Conservation (phyloP, 2,329 filamentous ascomycete genomes). For the Sporothrix brasiliensis region DNA sequence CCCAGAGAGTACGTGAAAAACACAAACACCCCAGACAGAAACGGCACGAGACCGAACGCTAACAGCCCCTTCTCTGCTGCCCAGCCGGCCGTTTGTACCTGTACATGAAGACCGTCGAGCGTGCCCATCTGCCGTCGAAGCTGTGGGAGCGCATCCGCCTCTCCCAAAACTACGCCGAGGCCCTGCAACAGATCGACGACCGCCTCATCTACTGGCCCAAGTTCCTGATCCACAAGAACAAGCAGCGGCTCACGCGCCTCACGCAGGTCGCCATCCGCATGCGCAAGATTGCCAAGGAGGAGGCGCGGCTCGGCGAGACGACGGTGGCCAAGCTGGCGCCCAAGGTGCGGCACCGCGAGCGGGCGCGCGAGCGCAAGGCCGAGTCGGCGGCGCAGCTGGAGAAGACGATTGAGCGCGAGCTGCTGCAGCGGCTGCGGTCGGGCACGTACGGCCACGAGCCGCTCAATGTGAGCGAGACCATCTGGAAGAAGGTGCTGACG, state of each 20-base stretch:
- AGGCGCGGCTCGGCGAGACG: slow-evolving; percentile 84
- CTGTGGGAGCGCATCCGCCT: slow-evolving; percentile 94
- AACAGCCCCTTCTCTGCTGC: background rate
- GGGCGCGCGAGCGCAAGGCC: slow-evolving; percentile 68
- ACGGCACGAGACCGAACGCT: background rate
- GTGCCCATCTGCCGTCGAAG: slow-evolving; percentile 83
- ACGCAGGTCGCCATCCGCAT: slow-evolving; percentile 86
- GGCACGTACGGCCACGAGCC: slow-evolving; percentile 94
- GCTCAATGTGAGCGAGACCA: slow-evolving; percentile 88
- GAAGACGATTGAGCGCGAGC: slow-evolving; percentile 89
- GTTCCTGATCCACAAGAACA: slow-evolving; percentile 82
- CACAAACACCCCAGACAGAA: background rate
- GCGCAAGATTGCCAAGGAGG: slow-evolving; percentile 82
- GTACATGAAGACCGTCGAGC: slow-evolving; percentile 95
- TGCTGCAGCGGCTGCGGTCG: slow-evolving; percentile 86
- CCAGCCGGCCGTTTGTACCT: slow-evolving; percentile 71
- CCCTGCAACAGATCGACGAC: slow-evolving; percentile 83
- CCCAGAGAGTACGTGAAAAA: slow-evolving; percentile 49
- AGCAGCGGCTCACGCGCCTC: slow-evolving; percentile 88
- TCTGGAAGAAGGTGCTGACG: slow-evolving; percentile 96
- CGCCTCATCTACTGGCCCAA: slow-evolving; percentile 92
- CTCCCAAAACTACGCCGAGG: slow-evolving; percentile 86
- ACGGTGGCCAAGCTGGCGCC: slow-evolving; percentile 87
- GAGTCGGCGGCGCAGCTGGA: slow-evolving; percentile 90
- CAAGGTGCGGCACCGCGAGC: slow-evolving; percentile 79